Conservation (phyloP, 1,284 basidiomycete species). For the Mycena sp. region DNA sequence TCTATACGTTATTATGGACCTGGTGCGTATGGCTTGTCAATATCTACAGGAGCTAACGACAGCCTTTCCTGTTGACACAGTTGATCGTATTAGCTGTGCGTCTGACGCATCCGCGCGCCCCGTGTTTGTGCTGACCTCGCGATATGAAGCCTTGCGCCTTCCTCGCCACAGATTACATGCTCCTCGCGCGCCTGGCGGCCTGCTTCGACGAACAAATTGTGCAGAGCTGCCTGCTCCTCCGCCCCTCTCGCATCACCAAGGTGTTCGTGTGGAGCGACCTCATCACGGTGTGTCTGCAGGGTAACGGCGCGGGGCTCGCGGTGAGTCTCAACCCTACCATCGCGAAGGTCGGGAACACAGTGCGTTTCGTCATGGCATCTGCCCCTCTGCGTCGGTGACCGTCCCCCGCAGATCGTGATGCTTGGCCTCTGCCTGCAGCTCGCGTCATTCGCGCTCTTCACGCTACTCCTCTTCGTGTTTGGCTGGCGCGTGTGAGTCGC, state of each 20-base stretch:
- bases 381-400: too few species aligned
- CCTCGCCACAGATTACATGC: constrained; percentile 26
- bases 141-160: constrained; percentile 26
- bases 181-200: constrained; percentile 22
- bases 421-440: constrained; percentile 14
- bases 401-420: background rate
- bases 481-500: constrained; percentile 3
- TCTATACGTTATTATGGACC: too few species aligned
- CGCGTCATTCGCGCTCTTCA: constrained; percentile 17
- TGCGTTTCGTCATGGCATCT: background rate
- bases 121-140: background rate
- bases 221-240: constrained; percentile 4
- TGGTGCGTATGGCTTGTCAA: too few species aligned
- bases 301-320: background rate
- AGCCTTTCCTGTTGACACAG: too few species aligned
- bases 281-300: constrained; percentile 13
- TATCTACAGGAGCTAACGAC: too few species aligned
- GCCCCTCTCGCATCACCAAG: constrained; percentile 1
- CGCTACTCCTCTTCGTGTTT: background rate
- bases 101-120: too few species aligned
- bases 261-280: constrained; percentile 24
- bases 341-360: background rate
- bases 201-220: constrained; percentile 20
- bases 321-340: background rate
- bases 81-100: too few species aligned